Percentiles rank a stretch among this genome's conserved stretches.
Evolutionary conservation across 2,329 filamentous ascomycete species (phyloP).

Genomic region (Tothia fuscella): DNA sequence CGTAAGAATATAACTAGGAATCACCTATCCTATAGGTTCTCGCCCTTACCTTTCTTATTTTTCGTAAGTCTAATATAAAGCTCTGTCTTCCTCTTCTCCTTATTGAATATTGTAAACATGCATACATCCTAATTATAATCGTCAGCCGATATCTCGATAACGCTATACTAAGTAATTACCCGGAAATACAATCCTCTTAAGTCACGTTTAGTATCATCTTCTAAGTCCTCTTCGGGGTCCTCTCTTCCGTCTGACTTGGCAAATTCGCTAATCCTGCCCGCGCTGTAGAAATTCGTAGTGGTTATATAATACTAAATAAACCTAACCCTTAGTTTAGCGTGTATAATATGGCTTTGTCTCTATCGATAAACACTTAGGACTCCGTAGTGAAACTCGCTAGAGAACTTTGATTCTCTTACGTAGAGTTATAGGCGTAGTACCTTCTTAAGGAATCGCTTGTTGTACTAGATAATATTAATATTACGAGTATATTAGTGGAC

Average conservation of each 20-base stretch:
- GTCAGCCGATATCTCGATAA: not conserved
- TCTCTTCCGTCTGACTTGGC: not conserved
- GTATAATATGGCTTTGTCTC: not conserved
- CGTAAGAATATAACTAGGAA: not conserved
- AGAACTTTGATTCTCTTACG: not conserved
- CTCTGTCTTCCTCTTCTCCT: slow-evolving; percentile 2
- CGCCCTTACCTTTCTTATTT: slow-evolving; percentile 1
- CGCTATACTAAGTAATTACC: not conserved
- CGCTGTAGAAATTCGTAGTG: not conserved
- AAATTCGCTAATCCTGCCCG: not conserved
- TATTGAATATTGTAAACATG: slow-evolving; percentile 3
- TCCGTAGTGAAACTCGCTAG: not conserved
- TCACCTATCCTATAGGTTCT: not conserved
- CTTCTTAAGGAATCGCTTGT: not conserved
- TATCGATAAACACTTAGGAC: not conserved
- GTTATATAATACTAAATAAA: not conserved
- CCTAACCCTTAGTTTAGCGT: not conserved
- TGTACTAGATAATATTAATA: not conserved
- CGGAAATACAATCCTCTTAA: not conserved
- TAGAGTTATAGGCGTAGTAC: not conserved
- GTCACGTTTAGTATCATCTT: slow-evolving; percentile 1
- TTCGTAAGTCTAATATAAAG: slow-evolving; percentile 2
- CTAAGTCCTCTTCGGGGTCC: not conserved
- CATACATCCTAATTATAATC: not conserved
- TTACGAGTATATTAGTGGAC: not conserved